Conservation (phyloP, 73 alveolate genomes). For the Paramecium tetraurelia region DNA sequence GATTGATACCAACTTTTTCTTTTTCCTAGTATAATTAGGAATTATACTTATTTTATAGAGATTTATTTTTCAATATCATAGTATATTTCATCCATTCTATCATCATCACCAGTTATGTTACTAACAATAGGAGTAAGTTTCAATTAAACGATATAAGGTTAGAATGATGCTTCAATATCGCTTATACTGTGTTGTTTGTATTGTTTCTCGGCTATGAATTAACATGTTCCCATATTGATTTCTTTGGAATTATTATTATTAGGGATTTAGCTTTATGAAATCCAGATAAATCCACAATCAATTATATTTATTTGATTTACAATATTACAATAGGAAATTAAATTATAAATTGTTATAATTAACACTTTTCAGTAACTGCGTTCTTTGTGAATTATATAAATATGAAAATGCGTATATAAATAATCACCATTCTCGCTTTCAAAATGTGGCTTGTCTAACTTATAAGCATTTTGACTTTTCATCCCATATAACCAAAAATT, state of each 20-base stretch:
- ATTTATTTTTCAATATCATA: neutral
- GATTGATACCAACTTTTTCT: neutral
- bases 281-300: neutral
- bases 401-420: neutral
- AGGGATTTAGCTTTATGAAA: neutral
- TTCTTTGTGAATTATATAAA: neutral
- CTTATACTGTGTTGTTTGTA: neutral
- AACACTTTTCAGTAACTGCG: neutral
- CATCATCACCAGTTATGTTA: neutral
- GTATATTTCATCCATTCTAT: neutral
- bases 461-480: neutral
- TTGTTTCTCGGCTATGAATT: neutral
- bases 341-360: neutral
- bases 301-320: neutral
- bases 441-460: neutral
- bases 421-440: neutral
- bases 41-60: neutral
- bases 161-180: neutral
- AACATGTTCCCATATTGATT: neutral
- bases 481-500: neutral
- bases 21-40: neutral
- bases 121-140: neutral
- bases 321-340: neutral
- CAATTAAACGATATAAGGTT: neutral
- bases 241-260: neutral